A percentile compares a stretch with the other conserved stretches of the same genome.
phyloP scores from a whole-genome alignment of 2,329 filamentous ascomycete species.

The Elsinoe perseae region DNA sequence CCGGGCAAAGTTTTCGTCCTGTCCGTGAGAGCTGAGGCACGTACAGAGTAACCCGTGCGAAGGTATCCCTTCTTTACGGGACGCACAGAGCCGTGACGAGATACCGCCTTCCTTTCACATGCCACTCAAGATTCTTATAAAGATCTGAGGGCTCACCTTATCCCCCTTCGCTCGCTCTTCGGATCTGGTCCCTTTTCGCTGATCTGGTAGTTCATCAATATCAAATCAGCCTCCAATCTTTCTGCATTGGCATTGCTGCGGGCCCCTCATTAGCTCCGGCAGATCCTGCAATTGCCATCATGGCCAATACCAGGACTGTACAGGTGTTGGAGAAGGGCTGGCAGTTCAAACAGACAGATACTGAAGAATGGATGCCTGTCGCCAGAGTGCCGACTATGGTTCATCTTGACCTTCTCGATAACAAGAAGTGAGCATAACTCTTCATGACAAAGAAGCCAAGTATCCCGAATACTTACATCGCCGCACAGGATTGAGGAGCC shows the following conservation, averaged over 20 bases:
- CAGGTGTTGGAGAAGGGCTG: constrained; percentile 35
- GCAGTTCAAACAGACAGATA: constrained; percentile 40
- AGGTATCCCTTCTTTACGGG: not conserved
- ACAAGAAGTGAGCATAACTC: constrained; percentile 34
- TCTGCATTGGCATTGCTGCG: not conserved
- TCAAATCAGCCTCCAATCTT: not conserved
- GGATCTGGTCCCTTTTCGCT: not conserved
- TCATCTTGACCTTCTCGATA: constrained; percentile 41
- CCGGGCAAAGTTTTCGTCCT: not conserved
- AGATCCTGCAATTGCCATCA: not conserved
- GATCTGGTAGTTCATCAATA: no score
- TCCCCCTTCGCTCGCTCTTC: not conserved
- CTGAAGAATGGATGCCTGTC: constrained; percentile 38
- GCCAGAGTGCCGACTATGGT: constrained; percentile 41
- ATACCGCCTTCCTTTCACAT: not conserved
- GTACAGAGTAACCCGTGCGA: not conserved
- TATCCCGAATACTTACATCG: constrained; percentile 5
- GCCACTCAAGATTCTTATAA: not conserved
- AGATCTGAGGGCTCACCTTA: not conserved
- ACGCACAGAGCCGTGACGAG: not conserved
- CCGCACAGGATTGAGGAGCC: constrained; percentile 41
- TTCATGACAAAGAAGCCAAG: not conserved
- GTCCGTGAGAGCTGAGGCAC: constrained; percentile 4
- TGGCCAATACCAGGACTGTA: constrained; percentile 13
- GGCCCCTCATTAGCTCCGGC: not conserved